A percentile compares a stretch with the other conserved stretches of the same genome.
Evolutionary conservation across 768 basidiomycete species (phyloP).

Genomic region (Macrolepiota albuminosa): DNA sequence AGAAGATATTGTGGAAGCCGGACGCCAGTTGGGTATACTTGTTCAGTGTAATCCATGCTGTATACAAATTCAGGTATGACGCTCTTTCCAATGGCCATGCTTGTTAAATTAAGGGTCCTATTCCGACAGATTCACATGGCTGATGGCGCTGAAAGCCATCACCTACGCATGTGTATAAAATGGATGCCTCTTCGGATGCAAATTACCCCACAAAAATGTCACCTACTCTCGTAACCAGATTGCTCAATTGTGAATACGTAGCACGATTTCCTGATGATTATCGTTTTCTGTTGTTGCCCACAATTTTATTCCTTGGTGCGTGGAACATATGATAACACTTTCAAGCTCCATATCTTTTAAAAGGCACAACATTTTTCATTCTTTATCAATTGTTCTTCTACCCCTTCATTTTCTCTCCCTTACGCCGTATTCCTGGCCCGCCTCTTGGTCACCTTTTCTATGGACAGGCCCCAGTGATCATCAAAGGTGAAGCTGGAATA

Average conservation of each 20-base stretch:
- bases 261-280: background rate
- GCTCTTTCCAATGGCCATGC: too few species aligned
- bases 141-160: background rate
- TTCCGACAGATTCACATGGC: too few species aligned
- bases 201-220: background rate
- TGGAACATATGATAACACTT: background rate
- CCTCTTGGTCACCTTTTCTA: conserved; percentile 25
- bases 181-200: background rate
- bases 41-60: too few species aligned
- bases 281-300: background rate
- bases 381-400: conserved; percentile 27
- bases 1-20: too few species aligned
- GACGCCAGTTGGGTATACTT: too few species aligned
- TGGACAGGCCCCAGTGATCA: conserved; percentile 36
- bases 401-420: conserved; percentile 31
- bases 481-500: conserved; percentile 36
- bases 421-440: conserved; percentile 34
- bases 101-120: too few species aligned
- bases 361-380: conserved; percentile 12
- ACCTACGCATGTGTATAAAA: background rate
- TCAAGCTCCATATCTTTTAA: background rate
- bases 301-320: conserved; percentile 5
- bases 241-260: background rate
- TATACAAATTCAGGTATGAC: too few species aligned
- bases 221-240: conserved; percentile 1